A percentile compares a stretch with the other conserved stretches of the same genome.
phyloP scores from a whole-genome alignment of 75 land plant species.

The Picea glauca region DNA sequence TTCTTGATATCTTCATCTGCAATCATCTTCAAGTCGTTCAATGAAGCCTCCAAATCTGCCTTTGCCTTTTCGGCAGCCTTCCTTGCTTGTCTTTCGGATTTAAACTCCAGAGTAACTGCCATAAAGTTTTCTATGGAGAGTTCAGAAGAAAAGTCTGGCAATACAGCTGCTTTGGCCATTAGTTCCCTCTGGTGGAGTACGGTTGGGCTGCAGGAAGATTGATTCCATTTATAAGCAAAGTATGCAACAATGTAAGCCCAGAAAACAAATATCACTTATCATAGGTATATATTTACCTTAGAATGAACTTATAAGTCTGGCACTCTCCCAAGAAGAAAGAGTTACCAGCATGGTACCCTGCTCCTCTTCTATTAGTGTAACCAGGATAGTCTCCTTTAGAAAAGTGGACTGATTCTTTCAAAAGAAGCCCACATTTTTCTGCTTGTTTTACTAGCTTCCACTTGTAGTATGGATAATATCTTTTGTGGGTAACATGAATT shows the following conservation, averaged over 20 bases:
- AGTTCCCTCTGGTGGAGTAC: constrained; percentile 19
- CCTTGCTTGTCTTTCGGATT: constrained; percentile 54
- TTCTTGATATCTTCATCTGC: constrained; percentile 63
- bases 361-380: constrained; percentile 34
- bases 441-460: constrained; percentile 37
- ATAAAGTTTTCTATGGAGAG: constrained; percentile 28
- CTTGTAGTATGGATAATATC: constrained; percentile 26
- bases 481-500: constrained; percentile 35
- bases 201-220: neutral
- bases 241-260: neutral
- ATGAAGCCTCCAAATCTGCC: constrained; percentile 35
- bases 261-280: neutral
- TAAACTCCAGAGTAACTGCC: constrained; percentile 52
- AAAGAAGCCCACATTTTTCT: constrained; percentile 23
- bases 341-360: too few relatives aligned
- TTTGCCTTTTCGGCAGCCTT: constrained; percentile 47
- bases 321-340: too few relatives aligned
- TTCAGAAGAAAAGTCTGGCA: neutral
- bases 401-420: constrained; percentile 21
- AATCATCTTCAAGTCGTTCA: constrained; percentile 49
- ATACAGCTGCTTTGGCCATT: neutral
- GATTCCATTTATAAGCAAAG: neutral
- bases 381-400: constrained; percentile 33
- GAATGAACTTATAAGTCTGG: too few relatives aligned
- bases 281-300: neutral